Evolutionary conservation across 2,329 filamentous ascomycete genomes (phyloP).

Genomic region (Tolypocladium paradoxum): DNA sequence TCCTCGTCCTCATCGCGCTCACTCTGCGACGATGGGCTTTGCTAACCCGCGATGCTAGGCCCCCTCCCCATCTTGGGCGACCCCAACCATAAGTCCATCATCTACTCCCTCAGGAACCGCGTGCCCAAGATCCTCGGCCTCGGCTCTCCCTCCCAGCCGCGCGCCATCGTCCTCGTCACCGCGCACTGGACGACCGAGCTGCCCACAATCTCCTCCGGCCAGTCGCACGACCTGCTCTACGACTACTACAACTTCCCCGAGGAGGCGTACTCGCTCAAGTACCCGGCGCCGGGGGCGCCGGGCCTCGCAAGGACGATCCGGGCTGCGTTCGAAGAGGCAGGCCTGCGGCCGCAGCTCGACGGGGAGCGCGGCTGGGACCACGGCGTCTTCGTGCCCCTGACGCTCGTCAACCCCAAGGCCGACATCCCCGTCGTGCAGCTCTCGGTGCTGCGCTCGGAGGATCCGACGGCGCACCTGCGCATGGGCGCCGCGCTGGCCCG

Average conservation of each 20-base stretch:
- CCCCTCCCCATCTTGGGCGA: constrained; percentile 49
- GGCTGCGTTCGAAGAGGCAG: constrained; percentile 32
- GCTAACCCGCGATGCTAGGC: constrained; percentile 18
- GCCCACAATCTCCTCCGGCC: constrained; percentile 40
- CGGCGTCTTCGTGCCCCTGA: constrained; percentile 48
- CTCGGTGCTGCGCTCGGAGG: constrained; percentile 41
- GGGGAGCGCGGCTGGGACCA: constrained; percentile 43
- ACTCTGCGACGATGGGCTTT: too few species aligned
- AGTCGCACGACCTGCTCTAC: constrained; percentile 38
- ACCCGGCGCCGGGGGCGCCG: constrained; percentile 44
- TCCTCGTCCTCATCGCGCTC: too few species aligned
- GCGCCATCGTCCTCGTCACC: constrained; percentile 45
- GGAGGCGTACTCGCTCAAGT: constrained; percentile 43
- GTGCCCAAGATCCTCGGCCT: constrained; percentile 46
- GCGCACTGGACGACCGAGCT: constrained; percentile 43
- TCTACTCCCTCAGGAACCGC: constrained; percentile 37
- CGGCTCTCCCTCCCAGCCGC: constrained; percentile 34
- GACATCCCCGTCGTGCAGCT: constrained; percentile 45
- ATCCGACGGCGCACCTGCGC: constrained; percentile 34
- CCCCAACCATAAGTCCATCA: constrained; percentile 37
- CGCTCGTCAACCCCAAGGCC: constrained; percentile 41
- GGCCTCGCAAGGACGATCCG: constrained; percentile 38
- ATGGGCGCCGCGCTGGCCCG: constrained; percentile 41
- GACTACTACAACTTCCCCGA: constrained; percentile 50
- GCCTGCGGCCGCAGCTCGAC: constrained; percentile 30